A percentile compares a stretch with the other conserved stretches of the same genome.
Evolutionary conservation across 2,329 filamentous ascomycete genomes (phyloP).

Genomic region (Colletotrichum sp.): DNA sequence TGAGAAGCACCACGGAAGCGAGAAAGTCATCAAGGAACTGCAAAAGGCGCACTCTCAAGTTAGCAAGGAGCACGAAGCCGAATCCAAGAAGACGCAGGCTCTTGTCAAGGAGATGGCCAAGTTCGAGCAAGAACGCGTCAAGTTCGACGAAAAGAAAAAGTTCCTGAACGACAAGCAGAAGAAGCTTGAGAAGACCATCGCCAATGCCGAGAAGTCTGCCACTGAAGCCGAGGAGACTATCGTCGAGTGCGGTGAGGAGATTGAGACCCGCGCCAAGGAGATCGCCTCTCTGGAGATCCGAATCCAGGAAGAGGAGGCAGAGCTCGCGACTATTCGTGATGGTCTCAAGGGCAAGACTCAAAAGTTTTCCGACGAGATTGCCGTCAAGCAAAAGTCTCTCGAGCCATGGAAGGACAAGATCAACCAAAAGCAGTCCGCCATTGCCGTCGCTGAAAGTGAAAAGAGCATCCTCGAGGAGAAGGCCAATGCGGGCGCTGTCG

Average conservation of each 20-base stretch:
- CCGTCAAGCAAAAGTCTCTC: conserved; percentile 87
- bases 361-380: conserved; percentile 89
- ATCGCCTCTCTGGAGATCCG: conserved; percentile 77
- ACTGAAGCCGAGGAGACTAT: conserved; percentile 79
- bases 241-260: conserved; percentile 77
- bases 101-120: conserved; percentile 87
- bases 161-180: conserved; percentile 90
- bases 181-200: conserved; percentile 89
- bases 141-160: conserved; percentile 97
- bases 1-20: conserved; percentile 88
- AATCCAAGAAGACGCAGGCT: conserved; percentile 81
- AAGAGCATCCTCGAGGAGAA: conserved; percentile 90
- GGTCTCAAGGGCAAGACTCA: conserved; percentile 95
- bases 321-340: conserved; percentile 83
- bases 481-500: conserved; percentile 83
- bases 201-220: conserved; percentile 74
- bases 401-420: conserved; percentile 98
- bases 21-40: conserved; percentile 87
- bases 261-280: conserved; percentile 76
- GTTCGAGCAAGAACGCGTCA: conserved; percentile 95
- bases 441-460: conserved; percentile 94
- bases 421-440: conserved; percentile 92
- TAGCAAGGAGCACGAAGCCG: conserved; percentile 79
- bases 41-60: conserved; percentile 84
- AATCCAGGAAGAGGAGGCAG: conserved; percentile 79